phyloP scores from a whole-genome alignment of 1,284 basidiomycete species.

The Porodaedalea pini region DNA sequence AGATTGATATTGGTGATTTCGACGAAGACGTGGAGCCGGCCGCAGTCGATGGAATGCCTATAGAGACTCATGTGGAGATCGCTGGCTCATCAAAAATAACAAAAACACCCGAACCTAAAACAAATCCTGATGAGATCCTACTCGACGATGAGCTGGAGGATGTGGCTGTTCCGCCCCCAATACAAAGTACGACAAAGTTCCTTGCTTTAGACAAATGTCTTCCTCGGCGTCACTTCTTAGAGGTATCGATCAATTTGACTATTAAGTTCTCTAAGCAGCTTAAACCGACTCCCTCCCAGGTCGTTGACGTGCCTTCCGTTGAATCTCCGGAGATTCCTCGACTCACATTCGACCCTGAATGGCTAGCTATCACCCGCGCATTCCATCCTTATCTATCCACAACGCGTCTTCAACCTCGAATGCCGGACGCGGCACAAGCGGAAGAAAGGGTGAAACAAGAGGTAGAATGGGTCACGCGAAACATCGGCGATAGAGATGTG shows the following conservation, averaged over 20 bases:
- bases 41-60: background rate
- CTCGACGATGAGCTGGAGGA: constrained; percentile 59
- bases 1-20: constrained; percentile 62
- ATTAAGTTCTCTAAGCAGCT: constrained; percentile 7
- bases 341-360: constrained; percentile 78
- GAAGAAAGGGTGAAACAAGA: constrained; percentile 59
- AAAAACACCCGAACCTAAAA: constrained; percentile 21
- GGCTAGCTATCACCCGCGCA: constrained; percentile 90
- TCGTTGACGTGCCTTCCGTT: constrained; percentile 60
- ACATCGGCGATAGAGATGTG: constrained; percentile 47
- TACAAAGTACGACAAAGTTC: constrained; percentile 63
- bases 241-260: constrained; percentile 48
- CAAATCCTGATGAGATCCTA: constrained; percentile 70
- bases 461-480: constrained; percentile 60
- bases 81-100: constrained; percentile 3
- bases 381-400: constrained; percentile 77
- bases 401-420: constrained; percentile 43
- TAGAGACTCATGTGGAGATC: background rate
- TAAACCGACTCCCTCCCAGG: constrained; percentile 39
- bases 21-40: constrained; percentile 28
- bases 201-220: constrained; percentile 94
- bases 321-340: constrained; percentile 31
- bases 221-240: constrained; percentile 77
- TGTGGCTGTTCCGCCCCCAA: constrained; percentile 34
- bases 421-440: constrained; percentile 59